Conservation (phyloP, 345 rosid genomes). For the Melaleuca quinquenervia region DNA sequence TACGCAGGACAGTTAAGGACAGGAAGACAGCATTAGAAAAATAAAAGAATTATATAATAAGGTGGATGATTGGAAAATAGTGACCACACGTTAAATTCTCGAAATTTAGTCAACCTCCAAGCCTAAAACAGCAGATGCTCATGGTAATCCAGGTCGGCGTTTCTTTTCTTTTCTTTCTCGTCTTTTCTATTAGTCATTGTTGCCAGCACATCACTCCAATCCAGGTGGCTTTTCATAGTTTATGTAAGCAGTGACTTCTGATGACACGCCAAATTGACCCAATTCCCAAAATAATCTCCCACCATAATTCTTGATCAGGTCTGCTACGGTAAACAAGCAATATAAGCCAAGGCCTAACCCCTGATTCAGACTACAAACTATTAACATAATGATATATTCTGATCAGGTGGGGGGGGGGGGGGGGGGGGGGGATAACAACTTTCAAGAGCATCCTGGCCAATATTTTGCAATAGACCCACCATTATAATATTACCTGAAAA, state of each 20-base stretch:
- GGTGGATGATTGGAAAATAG: background rate
- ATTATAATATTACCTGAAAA: background rate
- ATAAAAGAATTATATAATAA: background rate
- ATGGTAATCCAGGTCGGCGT: background rate
- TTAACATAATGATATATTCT: background rate
- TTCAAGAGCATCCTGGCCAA: conserved; percentile 2
- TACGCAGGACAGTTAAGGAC: background rate
- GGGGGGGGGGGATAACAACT: background rate
- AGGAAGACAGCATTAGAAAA: background rate
- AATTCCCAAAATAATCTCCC: background rate
- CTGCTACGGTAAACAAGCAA: background rate
- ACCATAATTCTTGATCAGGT: background rate
- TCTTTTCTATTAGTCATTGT: background rate
- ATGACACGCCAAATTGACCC: background rate
- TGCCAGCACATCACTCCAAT: background rate
- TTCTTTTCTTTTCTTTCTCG: background rate
- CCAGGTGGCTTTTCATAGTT: background rate
- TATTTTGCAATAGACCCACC: conserved; percentile 17
- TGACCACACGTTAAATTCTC: background rate
- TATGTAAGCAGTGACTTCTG: background rate
- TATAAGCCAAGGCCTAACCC: background rate
- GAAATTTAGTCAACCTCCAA: background rate
- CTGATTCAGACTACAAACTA: background rate
- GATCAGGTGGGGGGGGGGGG: background rate
- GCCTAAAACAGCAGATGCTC: background rate